Percentiles rank a stretch among this genome's conserved stretches.
Evolutionary conservation across 106 monocot genomes (phyloP).

Genomic region (Chionographis japonica): DNA sequence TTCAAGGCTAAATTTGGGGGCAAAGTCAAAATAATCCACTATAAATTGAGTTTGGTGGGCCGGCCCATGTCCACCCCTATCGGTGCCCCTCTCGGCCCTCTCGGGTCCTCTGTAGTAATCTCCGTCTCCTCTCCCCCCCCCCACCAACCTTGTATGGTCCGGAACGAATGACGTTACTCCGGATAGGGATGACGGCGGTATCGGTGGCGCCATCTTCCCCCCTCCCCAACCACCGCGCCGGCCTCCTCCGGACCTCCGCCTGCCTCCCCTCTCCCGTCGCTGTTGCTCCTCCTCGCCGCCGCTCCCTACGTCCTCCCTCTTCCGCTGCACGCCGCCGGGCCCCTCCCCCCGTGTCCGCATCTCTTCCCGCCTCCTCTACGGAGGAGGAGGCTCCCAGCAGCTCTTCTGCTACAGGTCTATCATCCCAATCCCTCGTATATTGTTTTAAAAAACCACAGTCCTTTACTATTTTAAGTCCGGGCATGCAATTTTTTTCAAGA

Average conservation of each 20-base stretch:
- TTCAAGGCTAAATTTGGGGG: too few species aligned
- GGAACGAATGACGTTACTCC: constrained; percentile 10
- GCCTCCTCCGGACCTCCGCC: not conserved
- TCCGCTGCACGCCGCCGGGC: too few species aligned
- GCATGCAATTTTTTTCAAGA: not conserved
- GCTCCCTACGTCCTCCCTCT: not conserved
- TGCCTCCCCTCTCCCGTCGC: not conserved
- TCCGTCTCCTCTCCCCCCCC: too few species aligned
- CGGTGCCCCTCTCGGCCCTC: too few species aligned
- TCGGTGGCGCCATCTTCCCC: constrained; percentile 8
- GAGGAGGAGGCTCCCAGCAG: constrained; percentile 10
- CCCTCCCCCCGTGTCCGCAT: not conserved
- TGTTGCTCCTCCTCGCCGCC: not conserved
- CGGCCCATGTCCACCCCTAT: too few species aligned
- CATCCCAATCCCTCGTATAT: not conserved
- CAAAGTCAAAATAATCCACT: too few species aligned
- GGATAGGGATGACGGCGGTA: constrained; percentile 21
- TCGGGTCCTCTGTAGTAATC: too few species aligned
- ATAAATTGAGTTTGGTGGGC: too few species aligned
- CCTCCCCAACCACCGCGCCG: constrained; percentile 1
- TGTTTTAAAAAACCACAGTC: not conserved
- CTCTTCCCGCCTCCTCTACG: constrained; percentile 1
- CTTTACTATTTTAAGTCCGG: not conserved
- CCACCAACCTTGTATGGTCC: too few species aligned
- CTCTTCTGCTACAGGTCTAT: not conserved